Percentiles rank a stretch among this genome's conserved stretches.
phyloP scores from a whole-genome alignment of 805 yeast genomes.

The Candida takata region DNA sequence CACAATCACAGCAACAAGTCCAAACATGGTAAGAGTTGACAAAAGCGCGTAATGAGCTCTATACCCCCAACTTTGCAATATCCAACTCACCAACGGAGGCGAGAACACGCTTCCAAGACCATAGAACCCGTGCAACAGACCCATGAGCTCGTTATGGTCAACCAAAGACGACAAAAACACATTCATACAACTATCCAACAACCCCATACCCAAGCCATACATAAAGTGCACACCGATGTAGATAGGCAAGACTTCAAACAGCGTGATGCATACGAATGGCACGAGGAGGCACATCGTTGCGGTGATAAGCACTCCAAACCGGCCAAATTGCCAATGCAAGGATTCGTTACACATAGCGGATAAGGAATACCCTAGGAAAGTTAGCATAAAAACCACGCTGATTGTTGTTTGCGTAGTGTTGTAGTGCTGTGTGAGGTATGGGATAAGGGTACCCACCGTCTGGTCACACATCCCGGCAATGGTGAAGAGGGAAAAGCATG shows the following conservation, averaged over 20 bases:
- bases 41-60: constrained; percentile 6
- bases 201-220: constrained; percentile 51
- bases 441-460: constrained; percentile 52
- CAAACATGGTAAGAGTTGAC: constrained; percentile 15
- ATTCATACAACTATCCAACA: constrained; percentile 48
- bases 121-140: constrained; percentile 59
- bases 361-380: constrained; percentile 46
- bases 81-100: constrained; percentile 53
- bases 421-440: constrained; percentile 42
- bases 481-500: constrained; percentile 33
- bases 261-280: constrained; percentile 31
- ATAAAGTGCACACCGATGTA: constrained; percentile 34
- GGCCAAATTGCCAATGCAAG: constrained; percentile 38
- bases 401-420: constrained; percentile 39
- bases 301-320: constrained; percentile 35
- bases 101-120: constrained; percentile 69
- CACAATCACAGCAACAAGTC: constrained; percentile 24
- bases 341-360: constrained; percentile 44
- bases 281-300: constrained; percentile 30
- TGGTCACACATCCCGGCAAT: constrained; percentile 55
- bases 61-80: constrained; percentile 25
- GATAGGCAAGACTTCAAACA: constrained; percentile 32
- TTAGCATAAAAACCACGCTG: constrained; percentile 44
- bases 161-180: constrained; percentile 40
- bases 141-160: constrained; percentile 51